A percentile compares a stretch with the other conserved stretches of the same genome.
Evolutionary conservation across 1,139 yeast genomes (phyloP).

Genomic region (Sugiyamaella neomexicana): DNA sequence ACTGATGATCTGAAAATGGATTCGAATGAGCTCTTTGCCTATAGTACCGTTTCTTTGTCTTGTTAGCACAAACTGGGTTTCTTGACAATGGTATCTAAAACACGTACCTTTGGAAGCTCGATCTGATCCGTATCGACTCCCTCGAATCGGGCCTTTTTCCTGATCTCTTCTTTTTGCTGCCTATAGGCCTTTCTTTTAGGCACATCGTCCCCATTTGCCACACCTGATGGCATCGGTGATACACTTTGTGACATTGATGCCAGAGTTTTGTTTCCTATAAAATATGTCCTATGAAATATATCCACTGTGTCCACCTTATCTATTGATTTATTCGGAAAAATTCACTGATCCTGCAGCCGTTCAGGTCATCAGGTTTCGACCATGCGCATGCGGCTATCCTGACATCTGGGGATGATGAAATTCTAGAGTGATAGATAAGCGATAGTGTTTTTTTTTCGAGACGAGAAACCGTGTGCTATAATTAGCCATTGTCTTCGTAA

Average conservation of each 20-base stretch:
- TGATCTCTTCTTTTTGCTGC: slow-evolving; percentile 42
- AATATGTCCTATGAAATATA: too few species aligned
- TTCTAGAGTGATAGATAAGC: too few species aligned
- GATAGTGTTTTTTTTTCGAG: not conserved
- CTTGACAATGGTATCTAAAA: slow-evolving; percentile 33
- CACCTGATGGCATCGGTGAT: slow-evolving; percentile 2
- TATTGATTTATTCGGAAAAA: not conserved
- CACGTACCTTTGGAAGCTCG: slow-evolving; percentile 55
- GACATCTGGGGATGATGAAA: not conserved
- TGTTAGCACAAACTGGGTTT: slow-evolving; percentile 40
- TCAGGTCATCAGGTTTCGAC: not conserved
- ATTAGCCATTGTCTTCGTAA: too few species aligned
- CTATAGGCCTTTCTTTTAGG: slow-evolving; percentile 43
- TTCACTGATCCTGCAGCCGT: not conserved
- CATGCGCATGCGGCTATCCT: not conserved
- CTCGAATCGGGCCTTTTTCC: slow-evolving; percentile 39
- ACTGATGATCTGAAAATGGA: slow-evolving; percentile 91
- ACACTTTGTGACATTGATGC: slow-evolving; percentile 3
- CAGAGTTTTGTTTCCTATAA: too few species aligned
- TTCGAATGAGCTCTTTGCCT: slow-evolving; percentile 98
- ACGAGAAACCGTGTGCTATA: too few species aligned
- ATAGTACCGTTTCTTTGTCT: slow-evolving; percentile 75
- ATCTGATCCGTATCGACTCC: slow-evolving; percentile 26
- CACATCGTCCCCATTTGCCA: slow-evolving; percentile 7
- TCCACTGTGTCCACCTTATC: not conserved